phyloP scores from a whole-genome alignment of 495 filamentous ascomycete species.

The Cercophora samala region DNA sequence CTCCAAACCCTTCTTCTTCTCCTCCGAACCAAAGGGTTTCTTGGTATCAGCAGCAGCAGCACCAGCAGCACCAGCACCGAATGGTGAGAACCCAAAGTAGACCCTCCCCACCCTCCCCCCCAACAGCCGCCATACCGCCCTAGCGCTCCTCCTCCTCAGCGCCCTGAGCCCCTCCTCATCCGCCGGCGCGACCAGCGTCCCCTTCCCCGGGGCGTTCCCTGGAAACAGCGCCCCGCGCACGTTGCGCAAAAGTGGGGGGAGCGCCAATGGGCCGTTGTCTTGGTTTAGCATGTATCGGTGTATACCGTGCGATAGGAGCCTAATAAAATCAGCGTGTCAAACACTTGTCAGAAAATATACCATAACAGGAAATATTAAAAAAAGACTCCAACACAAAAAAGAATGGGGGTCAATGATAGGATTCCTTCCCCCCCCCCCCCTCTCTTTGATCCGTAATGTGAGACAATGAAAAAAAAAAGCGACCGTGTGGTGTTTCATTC shows the following conservation, averaged over 20 bases:
- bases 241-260: constrained; percentile 70
- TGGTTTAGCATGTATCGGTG: constrained; percentile 62
- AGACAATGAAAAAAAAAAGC: constrained; percentile 15
- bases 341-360: neutral
- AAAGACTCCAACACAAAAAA: neutral
- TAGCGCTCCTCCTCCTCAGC: constrained; percentile 52
- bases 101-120: constrained; percentile 47
- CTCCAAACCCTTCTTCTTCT: neutral
- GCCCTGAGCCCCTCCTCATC: constrained; percentile 45
- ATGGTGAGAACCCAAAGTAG: constrained; percentile 45
- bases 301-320: constrained; percentile 72
- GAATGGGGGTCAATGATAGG: constrained; percentile 11
- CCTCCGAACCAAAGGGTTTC: neutral
- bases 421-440: too few relatives aligned
- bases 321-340: constrained; percentile 28
- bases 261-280: constrained; percentile 37
- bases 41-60: neutral
- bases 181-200: constrained; percentile 46
- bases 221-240: constrained; percentile 75
- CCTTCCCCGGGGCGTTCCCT: constrained; percentile 58
- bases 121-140: constrained; percentile 49
- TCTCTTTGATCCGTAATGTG: neutral
- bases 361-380: neutral
- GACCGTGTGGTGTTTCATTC: constrained; percentile 21
- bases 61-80: neutral